Base-by-base conservation (phyloP, 805 yeast species). In the Yamadazyma akitaensis region DNA sequence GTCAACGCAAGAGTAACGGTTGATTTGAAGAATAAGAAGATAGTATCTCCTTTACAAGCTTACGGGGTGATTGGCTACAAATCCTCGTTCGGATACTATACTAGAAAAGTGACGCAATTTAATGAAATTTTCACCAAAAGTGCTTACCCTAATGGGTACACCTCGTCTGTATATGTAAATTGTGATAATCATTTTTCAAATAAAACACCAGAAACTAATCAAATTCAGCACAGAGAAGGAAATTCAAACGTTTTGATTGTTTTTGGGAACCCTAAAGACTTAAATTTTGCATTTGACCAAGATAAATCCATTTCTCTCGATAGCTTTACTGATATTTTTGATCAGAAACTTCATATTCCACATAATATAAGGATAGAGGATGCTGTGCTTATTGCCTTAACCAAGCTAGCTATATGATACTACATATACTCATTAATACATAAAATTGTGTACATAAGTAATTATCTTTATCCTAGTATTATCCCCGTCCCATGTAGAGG, bases 1-100 rank as follows among this genome's bases (percentile, higher is more conserved):
- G 76, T 80, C 0, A 81, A 86, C 55, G 88, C 85, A 13, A 72
- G 96, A 53, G 96, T 91, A 9, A 88, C 95, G 0, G 88, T 91
- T 1, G 88, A 91, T 57, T 51, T 81, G 9, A 69, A 79, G 38
- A 77, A 76, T 10, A 76, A 74, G 42, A 76, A 75, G 44, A 79
- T 88, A 11, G 94, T 88, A 0, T 79, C 88, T 0, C 88, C 94
- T 7, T 54, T 68, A 10, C 82, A 77, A 41, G 95, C 94, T 0
- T 86, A 88, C 54, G 87, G 85, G 1, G 65, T 68, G 32, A 65
- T 71, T 11, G 90, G 91, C 0, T 77, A 80, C 16, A 76, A 75
- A 48, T 69, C 80, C 1, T 70, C 85, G 5, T 83, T 79, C 59
- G 96, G 96, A 0, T 90, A 85, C 61, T 78, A 76, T 47, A 91